Evolutionary conservation across 1,284 basidiomycete species (phyloP).

Genomic region (Lentinula novae-zelandiae): DNA sequence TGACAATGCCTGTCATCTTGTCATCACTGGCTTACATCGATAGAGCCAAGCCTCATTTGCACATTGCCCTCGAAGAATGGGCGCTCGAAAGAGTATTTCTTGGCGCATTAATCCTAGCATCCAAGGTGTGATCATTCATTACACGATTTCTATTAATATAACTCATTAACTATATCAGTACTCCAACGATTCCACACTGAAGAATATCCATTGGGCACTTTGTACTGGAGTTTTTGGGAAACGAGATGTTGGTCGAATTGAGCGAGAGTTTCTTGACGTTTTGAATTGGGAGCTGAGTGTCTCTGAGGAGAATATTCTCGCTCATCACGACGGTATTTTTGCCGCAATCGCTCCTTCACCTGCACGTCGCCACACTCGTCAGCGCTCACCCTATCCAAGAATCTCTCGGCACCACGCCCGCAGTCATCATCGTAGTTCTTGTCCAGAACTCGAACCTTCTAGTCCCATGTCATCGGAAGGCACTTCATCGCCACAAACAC

Average conservation of each 20-base stretch:
- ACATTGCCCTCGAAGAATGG: slow-evolving; percentile 74
- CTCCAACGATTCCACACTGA: slow-evolving; percentile 73
- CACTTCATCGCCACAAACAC: slow-evolving; percentile 13
- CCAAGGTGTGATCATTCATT: slow-evolving; percentile 49
- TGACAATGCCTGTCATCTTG: slow-evolving; percentile 59
- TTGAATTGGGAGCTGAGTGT: slow-evolving; percentile 66
- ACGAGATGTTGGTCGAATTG: slow-evolving; percentile 71
- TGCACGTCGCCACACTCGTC: not conserved
- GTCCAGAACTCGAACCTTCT: slow-evolving; percentile 13
- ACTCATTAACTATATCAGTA: slow-evolving; percentile 39
- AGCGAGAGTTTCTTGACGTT: slow-evolving; percentile 74
- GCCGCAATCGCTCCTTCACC: not conserved
- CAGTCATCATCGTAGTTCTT: slow-evolving; percentile 4
- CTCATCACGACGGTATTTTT: slow-evolving; percentile 38
- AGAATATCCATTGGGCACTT: slow-evolving; percentile 74
- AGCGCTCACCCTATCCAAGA: not conserved
- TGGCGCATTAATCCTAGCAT: slow-evolving; percentile 66
- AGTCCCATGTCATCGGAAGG: slow-evolving; percentile 11
- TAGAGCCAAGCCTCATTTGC: slow-evolving; percentile 65
- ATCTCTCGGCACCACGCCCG: not conserved
- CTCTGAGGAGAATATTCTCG: slow-evolving; percentile 58
- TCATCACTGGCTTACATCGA: slow-evolving; percentile 67
- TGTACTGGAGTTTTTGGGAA: slow-evolving; percentile 77
- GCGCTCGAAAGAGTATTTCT: slow-evolving; percentile 73
- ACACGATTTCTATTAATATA: slow-evolving; percentile 14